Evolutionary conservation across 306 rosid genomes (phyloP).

Genomic region (Fragaria ananassa): DNA sequence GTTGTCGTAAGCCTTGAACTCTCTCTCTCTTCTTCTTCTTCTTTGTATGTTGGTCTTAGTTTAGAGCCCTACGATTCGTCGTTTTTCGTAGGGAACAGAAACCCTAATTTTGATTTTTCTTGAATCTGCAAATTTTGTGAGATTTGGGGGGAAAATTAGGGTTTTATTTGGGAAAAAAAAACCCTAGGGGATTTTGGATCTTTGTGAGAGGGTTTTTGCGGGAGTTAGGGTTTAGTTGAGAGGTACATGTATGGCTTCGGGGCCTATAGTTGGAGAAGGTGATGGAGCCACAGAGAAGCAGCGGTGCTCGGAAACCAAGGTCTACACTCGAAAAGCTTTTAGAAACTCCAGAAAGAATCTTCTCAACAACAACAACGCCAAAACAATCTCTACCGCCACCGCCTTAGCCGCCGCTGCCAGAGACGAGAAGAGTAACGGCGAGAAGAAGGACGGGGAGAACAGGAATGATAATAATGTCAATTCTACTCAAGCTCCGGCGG

Average conservation of each 20-base stretch:
- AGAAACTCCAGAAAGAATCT: constrained; percentile 43
- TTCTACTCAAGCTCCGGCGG: constrained; percentile 19
- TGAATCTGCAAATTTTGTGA: background rate
- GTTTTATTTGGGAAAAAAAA: constrained; percentile 19
- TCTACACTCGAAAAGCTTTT: constrained; percentile 66
- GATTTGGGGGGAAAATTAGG: constrained; percentile 36
- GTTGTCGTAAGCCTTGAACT: constrained; percentile 24
- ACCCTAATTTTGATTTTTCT: constrained; percentile 29
- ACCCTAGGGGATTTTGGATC: constrained; percentile 28
- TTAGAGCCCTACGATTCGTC: constrained; percentile 20
- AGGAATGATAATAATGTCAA: constrained; percentile 11
- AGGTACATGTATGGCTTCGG: constrained; percentile 89
- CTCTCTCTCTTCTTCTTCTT: background rate
- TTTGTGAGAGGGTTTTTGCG: constrained; percentile 13
- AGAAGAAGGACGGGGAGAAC: constrained; percentile 4
- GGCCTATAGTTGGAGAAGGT: constrained; percentile 60
- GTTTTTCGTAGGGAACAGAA: background rate
- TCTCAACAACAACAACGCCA: constrained; percentile 12
- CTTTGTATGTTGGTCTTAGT: background rate
- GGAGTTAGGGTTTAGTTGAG: constrained; percentile 65
- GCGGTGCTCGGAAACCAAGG: constrained; percentile 55
- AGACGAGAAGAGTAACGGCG: background rate
- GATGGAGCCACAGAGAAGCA: constrained; percentile 62
- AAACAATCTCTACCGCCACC: constrained; percentile 1
- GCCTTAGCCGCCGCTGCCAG: background rate